A percentile compares a stretch with the other conserved stretches of the same genome.
Conservation (phyloP, 495 filamentous ascomycete species). For the Penicillium coffeae region DNA sequence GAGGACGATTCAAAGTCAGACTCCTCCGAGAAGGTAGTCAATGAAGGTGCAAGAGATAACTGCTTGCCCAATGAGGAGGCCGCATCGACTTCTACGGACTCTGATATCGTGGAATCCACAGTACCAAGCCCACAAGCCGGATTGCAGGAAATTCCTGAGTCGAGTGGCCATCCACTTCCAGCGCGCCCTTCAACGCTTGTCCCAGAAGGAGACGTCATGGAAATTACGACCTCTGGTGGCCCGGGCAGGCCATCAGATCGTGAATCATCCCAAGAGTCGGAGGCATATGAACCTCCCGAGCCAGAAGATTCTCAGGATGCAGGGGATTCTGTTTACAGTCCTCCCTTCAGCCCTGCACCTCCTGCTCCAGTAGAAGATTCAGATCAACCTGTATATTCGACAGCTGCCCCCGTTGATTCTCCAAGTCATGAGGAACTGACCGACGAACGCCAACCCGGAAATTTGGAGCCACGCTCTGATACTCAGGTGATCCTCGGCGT, state of each 20-base stretch:
- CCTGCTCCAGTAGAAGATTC: conserved; percentile 19
- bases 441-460: conserved; percentile 25
- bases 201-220: background rate
- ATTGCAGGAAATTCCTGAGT: background rate
- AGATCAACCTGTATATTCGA: conserved; percentile 12
- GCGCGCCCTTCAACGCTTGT: background rate
- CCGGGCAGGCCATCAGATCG: conserved; percentile 9
- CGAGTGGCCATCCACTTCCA: background rate
- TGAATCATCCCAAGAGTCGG: conserved; percentile 36
- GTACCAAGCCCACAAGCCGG: background rate
- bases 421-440: conserved; percentile 32
- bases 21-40: background rate
- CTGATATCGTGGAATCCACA: background rate
- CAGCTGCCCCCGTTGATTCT: conserved; percentile 8
- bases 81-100: no score
- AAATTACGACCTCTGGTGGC: background rate
- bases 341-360: conserved; percentile 34
- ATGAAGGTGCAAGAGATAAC: background rate
- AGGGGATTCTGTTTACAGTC: conserved; percentile 31
- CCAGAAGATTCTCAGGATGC: conserved; percentile 31
- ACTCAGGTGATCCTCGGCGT: conserved; percentile 34
- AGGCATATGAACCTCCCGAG: conserved; percentile 61
- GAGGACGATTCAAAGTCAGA: background rate
- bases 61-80: no score
- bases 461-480: conserved; percentile 13